phyloP scores from a whole-genome alignment of 495 filamentous ascomycete genomes.

The Neurospora sp. region DNA sequence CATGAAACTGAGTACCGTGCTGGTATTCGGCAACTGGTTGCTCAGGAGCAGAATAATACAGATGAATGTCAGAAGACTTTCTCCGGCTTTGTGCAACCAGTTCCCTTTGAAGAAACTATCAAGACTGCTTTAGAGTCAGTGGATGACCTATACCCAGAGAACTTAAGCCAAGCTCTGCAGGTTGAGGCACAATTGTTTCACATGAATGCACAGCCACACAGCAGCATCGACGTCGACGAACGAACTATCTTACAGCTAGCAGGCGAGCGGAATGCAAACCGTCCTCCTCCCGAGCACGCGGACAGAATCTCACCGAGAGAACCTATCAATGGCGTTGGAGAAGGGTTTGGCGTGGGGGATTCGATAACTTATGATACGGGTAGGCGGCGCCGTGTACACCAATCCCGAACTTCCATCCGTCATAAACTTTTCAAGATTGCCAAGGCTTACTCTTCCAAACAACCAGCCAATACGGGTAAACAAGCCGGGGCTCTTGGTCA shows the following conservation, averaged over 20 bases:
- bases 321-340: slow-evolving; percentile 5
- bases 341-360: slow-evolving; percentile 16
- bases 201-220: slow-evolving; percentile 14
- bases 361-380: not conserved
- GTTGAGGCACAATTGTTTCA: slow-evolving; percentile 17
- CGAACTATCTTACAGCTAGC: slow-evolving; percentile 28
- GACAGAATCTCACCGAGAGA: not conserved
- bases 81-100: slow-evolving; percentile 47
- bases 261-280: not conserved
- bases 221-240: slow-evolving; percentile 37
- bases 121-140: slow-evolving; percentile 73
- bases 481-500: not conserved
- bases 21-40: slow-evolving; percentile 48
- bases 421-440: not conserved
- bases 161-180: slow-evolving; percentile 41
- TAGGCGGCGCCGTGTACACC: not conserved
- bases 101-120: slow-evolving; percentile 45
- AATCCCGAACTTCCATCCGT: not conserved
- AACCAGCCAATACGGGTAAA: not conserved
- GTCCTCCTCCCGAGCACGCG: not conserved
- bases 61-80: slow-evolving; percentile 44
- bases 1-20: slow-evolving; percentile 77
- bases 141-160: slow-evolving; percentile 72
- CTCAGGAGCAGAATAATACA: slow-evolving; percentile 48
- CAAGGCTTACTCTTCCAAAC: not conserved